Base-by-base conservation (phyloP, 345 rosid genomes). In the Eutrema japonicum region DNA sequence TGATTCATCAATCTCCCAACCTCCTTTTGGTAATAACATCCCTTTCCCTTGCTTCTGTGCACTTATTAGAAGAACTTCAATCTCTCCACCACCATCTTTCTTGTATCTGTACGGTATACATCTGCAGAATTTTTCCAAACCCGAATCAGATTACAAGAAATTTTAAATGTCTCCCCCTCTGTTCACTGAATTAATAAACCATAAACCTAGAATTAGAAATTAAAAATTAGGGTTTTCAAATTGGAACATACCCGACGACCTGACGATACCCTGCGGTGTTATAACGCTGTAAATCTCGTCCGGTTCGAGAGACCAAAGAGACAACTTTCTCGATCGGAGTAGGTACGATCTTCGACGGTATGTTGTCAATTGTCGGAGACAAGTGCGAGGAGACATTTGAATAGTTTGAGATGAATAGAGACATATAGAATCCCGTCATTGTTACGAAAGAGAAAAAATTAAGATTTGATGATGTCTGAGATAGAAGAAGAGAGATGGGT, bases 11-110 rank as follows among this genome's bases (percentile, higher is more conserved):
- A 61, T 43, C 63, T 87, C 89, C 91, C 91, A 87, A 59, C 91
- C 91, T 33, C 91, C 91, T 83, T 87, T 87, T 1, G 91, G 91
- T 69, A 87, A 82, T 56, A 87, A 68, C 87, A 87, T 83, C 14
- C 81, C 87, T 67, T 77, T 50, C 38, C 91, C 85, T 68, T 68
- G 43, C 66, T 83, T 87, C 42, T 83, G 87, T 54, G 91, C 71
- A 75, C 83, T 87, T 11, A 87, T 83, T 11, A 87, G 52, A 68
- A 87, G 82, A 59, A 87, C 82, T 74, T 87, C 88, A 45, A 87
- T 57, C n/a, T 78, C 87, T 65, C 83, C 73, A 48, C 9, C 54
- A 10, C 38, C 65, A 12, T 72, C 11, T 50, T 78, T 75, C 72
- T 77, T 87, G 57, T 77, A 85, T 71, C 91, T 85, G 29, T 85